phyloP scores from a whole-genome alignment of 2,329 filamentous ascomycete genomes.

The Paraphaeosphaeria sporulosa region DNA sequence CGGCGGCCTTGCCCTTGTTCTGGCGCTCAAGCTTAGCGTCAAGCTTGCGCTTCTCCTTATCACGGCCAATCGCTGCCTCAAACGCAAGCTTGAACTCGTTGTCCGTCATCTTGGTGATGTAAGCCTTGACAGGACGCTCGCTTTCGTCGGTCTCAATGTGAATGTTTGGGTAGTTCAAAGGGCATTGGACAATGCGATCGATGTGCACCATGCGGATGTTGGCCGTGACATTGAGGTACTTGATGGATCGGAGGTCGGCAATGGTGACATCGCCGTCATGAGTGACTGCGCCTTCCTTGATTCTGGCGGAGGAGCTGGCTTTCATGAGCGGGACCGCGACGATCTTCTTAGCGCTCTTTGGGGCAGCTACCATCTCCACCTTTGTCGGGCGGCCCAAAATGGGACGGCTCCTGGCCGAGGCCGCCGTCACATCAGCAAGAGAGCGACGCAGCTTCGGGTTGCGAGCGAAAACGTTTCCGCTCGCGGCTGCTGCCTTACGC shows the following conservation, averaged over 20 bases:
- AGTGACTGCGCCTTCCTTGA: too few relatives aligned
- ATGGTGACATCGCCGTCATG: not conserved
- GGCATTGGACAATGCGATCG: not conserved
- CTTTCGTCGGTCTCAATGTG: not conserved
- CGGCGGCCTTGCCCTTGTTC: not conserved
- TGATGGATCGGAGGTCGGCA: not conserved
- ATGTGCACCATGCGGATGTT: not conserved
- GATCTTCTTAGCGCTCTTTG: not conserved
- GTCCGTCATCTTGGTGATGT: not conserved
- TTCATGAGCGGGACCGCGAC: not conserved
- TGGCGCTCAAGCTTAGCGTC: not conserved
- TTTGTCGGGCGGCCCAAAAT: not conserved
- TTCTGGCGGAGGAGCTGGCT: not conserved
- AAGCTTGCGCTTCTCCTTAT: not conserved
- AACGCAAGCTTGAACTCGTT: not conserved
- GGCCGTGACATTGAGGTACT: not conserved
- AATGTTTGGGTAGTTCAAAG: not conserved
- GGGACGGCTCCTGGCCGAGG: not conserved
- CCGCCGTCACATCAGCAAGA: not conserved
- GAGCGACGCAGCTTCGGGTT: not conserved
- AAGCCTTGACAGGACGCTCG: not conserved
- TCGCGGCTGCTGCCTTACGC: not conserved
- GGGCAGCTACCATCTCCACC: not conserved
- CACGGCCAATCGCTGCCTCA: not conserved
- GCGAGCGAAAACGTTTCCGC: not conserved